A percentile compares a stretch with the other conserved stretches of the same genome.
Evolutionary conservation across 1,139 yeast species (phyloP).

Genomic region (Yarrowia galli): DNA sequence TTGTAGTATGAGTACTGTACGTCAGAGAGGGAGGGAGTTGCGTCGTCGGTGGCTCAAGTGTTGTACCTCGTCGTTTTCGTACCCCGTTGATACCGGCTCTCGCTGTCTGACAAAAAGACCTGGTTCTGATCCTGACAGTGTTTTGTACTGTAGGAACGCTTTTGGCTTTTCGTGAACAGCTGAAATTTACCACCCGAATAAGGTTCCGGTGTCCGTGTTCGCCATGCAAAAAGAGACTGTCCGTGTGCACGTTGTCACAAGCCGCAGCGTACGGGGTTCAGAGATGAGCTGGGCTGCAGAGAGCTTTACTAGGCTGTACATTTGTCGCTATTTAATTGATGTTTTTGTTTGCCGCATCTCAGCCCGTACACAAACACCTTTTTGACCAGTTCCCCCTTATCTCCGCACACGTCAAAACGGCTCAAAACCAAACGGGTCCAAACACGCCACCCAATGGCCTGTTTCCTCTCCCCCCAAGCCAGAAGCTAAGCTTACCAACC

Average conservation of each 20-base stretch:
- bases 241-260: neutral
- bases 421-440: neutral
- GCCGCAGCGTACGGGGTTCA: slow-evolving; percentile 11
- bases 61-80: neutral
- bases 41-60: neutral
- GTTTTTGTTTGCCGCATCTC: neutral
- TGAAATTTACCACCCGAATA: slow-evolving; percentile 25
- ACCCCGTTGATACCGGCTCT: neutral
- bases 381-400: neutral
- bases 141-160: slow-evolving; percentile 5
- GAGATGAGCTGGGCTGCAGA: slow-evolving; percentile 1
- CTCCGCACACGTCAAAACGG: slow-evolving; percentile 10
- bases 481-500: slow-evolving; percentile 25
- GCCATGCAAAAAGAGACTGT: slow-evolving; percentile 3
- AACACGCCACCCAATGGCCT: slow-evolving; percentile 35
- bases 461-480: neutral
- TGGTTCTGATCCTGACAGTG: slow-evolving; percentile 12
- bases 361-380: no score
- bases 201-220: slow-evolving; percentile 2
- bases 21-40: no score
- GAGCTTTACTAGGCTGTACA: no score
- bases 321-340: neutral
- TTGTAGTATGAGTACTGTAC: neutral
- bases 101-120: neutral
- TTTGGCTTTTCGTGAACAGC: slow-evolving; percentile 23